Conservation (phyloP, 768 basidiomycete genomes). For the Rhizopogon rudus region DNA sequence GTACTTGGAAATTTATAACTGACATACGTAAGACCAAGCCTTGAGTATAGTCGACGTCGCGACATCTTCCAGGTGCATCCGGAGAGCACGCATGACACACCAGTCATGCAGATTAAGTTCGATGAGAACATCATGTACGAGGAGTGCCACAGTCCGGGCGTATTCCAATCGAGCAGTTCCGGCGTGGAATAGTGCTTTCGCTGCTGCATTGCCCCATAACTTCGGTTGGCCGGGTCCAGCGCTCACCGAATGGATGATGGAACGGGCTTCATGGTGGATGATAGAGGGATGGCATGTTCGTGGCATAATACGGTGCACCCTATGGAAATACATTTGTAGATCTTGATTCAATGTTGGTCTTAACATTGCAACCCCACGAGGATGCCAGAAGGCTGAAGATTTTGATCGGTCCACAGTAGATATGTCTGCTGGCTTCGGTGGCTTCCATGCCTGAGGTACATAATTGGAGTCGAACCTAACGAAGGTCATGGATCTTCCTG, state of each 20-base stretch:
- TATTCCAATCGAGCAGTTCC: not conserved
- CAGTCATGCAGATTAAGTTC: not conserved
- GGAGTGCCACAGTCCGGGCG: conserved; percentile 1
- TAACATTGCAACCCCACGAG: not conserved
- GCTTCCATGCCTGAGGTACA: not conserved
- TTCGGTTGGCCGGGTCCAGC: not conserved
- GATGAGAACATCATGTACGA: not conserved
- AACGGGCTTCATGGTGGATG: conserved; percentile 1
- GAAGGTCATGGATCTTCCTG: not conserved
- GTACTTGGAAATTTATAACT: not conserved
- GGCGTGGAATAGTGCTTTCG: not conserved
- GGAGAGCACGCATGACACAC: not conserved
- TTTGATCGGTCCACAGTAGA: not conserved
- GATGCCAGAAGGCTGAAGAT: not conserved
- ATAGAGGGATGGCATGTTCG: conserved; percentile 1
- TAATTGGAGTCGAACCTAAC: not conserved
- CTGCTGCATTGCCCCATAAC: not conserved
- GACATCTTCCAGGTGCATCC: not conserved
- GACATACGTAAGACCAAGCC: not conserved
- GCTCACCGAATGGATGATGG: not conserved
- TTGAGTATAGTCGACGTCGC: not conserved
- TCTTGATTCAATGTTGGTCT: not conserved
- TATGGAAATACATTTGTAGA: conserved; percentile 2
- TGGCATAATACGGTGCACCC: not conserved
- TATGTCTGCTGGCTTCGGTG: not conserved